phyloP scores from a whole-genome alignment of 176 grass and related monocot species.

The Poa annua region DNA sequence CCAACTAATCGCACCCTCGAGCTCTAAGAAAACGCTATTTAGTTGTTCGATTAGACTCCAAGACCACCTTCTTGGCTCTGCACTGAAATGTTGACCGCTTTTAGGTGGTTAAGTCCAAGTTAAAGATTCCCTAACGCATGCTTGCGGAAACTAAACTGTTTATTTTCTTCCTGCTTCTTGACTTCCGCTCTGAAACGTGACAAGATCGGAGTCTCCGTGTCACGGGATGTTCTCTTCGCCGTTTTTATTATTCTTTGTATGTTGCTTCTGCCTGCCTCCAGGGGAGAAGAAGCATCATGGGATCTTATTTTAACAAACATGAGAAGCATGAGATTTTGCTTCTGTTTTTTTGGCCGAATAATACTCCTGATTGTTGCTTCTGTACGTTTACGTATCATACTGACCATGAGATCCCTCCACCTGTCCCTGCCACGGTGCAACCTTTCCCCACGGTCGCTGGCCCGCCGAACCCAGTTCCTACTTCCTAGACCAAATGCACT shows the following conservation, averaged over 20 bases:
- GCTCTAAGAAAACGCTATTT: neutral
- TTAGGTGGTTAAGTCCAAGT: neutral
- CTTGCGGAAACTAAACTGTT: neutral
- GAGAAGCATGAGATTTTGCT: slow-evolving; percentile 3
- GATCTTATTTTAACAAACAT: neutral
- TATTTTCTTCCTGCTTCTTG: neutral
- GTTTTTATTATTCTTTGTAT: too few species aligned
- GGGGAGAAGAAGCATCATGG: neutral
- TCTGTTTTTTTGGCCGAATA: neutral
- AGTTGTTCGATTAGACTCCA: neutral
- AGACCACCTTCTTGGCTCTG: neutral
- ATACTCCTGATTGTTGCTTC: neutral
- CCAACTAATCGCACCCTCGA: neutral
- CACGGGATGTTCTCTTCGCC: neutral
- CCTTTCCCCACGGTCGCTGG: neutral
- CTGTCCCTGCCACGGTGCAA: slow-evolving; percentile 5
- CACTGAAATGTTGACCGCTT: neutral
- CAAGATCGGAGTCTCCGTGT: neutral
- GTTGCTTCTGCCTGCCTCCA: neutral
- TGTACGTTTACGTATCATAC: neutral
- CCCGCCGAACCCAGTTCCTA: neutral
- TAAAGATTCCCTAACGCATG: neutral
- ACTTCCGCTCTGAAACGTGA: neutral
- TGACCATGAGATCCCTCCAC: slow-evolving; percentile 14
- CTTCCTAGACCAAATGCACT: neutral